Evolutionary conservation across 345 rosid species (phyloP).

Genomic region (Excoecaria cochinchinensis): DNA sequence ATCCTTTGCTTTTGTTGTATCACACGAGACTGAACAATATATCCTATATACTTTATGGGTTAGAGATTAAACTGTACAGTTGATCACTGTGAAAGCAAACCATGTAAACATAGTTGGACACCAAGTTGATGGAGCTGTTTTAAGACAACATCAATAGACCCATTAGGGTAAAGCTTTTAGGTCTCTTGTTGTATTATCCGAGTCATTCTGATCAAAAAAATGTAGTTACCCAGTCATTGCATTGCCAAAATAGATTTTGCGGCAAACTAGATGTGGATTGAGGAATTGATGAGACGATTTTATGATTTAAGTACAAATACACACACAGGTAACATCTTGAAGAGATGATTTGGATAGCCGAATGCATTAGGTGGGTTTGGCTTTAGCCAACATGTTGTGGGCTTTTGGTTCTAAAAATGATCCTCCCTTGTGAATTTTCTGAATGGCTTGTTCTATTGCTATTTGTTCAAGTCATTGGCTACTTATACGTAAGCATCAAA

Average conservation of each 20-base stretch:
- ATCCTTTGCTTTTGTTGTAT: neutral
- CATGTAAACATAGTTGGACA: neutral
- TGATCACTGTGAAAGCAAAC: neutral
- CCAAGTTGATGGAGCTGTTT: neutral
- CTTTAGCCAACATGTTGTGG: neutral
- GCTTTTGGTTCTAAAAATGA: neutral
- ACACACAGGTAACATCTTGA: neutral
- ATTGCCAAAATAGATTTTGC: too few relatives aligned
- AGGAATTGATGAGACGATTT: too few relatives aligned
- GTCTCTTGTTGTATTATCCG: neutral
- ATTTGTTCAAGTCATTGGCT: neutral
- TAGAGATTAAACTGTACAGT: neutral
- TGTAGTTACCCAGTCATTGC: too few relatives aligned
- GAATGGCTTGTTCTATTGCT: neutral
- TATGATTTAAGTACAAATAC: too few relatives aligned
- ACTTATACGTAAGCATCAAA: neutral
- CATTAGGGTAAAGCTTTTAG: neutral
- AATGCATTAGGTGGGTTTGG: neutral
- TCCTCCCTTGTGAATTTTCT: neutral
- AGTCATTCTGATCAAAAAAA: too few relatives aligned
- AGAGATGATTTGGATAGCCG: neutral
- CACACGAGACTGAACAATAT: neutral
- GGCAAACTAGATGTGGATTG: too few relatives aligned
- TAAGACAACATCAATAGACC: neutral
- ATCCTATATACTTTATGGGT: too few relatives aligned